phyloP scores from a whole-genome alignment of 345 rosid genomes.

The Hibiscus trionum region DNA sequence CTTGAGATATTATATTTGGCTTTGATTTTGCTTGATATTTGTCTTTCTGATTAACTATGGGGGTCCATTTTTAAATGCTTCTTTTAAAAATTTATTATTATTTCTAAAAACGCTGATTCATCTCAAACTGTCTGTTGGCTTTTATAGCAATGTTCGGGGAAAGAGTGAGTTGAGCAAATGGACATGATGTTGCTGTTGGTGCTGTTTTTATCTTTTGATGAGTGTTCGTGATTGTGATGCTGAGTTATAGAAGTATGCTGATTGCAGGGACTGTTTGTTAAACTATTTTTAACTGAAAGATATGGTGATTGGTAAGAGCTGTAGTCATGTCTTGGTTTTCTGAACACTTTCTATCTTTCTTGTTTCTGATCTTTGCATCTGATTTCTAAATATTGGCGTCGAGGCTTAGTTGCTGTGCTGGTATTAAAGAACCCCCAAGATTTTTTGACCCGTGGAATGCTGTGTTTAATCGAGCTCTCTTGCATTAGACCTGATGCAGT shows the following conservation, averaged over 20 bases:
- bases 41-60: neutral
- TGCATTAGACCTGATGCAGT: conserved; percentile 10
- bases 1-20: neutral
- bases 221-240: conserved; percentile 48
- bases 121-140: conserved; percentile 35
- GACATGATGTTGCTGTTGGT: conserved; percentile 65
- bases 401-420: conserved; percentile 38
- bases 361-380: conserved; percentile 24
- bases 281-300: conserved; percentile 22
- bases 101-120: conserved; percentile 21
- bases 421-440: conserved; percentile 18
- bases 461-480: conserved; percentile 24
- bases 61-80: neutral
- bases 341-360: conserved; percentile 14
- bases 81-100: neutral
- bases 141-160: conserved; percentile 63
- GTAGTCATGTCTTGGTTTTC: conserved; percentile 21
- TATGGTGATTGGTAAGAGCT: conserved; percentile 38
- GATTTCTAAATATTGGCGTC: conserved; percentile 21
- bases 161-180: conserved; percentile 46
- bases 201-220: conserved; percentile 56
- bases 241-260: conserved; percentile 25
- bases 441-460: conserved; percentile 25
- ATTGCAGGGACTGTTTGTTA: conserved; percentile 21
- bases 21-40: neutral